phyloP scores from a whole-genome alignment of 257 asterid genomes.

The Petunia secreta region DNA sequence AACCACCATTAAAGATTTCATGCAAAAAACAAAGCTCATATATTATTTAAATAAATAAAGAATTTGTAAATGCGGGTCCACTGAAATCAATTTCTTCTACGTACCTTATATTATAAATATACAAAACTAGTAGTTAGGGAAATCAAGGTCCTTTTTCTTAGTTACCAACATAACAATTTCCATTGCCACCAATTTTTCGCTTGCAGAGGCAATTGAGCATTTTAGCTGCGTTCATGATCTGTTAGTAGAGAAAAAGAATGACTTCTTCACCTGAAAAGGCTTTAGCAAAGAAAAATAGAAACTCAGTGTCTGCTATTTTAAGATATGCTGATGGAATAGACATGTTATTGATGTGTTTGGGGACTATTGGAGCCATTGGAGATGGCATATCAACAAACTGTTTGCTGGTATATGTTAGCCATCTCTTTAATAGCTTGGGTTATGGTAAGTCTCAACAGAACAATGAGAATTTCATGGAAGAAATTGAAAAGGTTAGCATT shows the following conservation, averaged over 20 bases:
- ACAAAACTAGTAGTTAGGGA: not conserved
- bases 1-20: not conserved
- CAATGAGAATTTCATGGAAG: conserved; percentile 60
- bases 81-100: not conserved
- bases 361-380: conserved; percentile 94
- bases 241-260: conserved; percentile 31
- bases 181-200: not conserved
- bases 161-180: not conserved
- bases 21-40: conserved; percentile 9
- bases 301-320: conserved; percentile 47
- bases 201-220: conserved; percentile 8
- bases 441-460: conserved; percentile 52
- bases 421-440: conserved; percentile 79
- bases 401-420: conserved; percentile 62
- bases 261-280: conserved; percentile 35
- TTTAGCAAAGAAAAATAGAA: conserved; percentile 28
- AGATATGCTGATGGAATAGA: conserved; percentile 77
- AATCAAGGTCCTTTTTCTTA: not conserved
- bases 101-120: conserved; percentile 6
- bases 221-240: not conserved
- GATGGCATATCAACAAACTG: conserved; percentile 88
- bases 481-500: conserved; percentile 64
- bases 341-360: conserved; percentile 67
- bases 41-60: conserved; percentile 18
- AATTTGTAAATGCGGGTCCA: not conserved